Evolutionary conservation across 352 stramenopile species (phyloP).

Genomic region (Salisapilia sapeloensis): DNA sequence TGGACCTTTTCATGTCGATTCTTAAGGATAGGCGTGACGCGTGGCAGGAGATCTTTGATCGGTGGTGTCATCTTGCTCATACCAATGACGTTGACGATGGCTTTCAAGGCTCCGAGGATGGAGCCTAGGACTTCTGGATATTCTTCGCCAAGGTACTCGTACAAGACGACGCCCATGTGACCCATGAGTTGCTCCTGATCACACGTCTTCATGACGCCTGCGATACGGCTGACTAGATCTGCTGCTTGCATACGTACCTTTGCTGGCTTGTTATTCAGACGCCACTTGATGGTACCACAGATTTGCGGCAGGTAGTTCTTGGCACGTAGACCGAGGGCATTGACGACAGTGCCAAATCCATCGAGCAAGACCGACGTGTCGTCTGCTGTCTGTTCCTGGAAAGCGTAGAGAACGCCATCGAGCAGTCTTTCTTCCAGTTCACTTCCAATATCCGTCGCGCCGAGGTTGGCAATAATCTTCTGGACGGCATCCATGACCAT

Average conservation of each 20-base stretch:
- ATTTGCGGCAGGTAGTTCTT: slow-evolving; percentile 99
- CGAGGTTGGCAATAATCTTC: slow-evolving; percentile 96
- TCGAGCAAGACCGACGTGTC: slow-evolving; percentile 93
- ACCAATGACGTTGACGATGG: slow-evolving; percentile 99
- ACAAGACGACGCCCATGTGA: slow-evolving; percentile 97
- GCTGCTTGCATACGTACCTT: slow-evolving; percentile 98
- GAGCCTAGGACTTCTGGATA: slow-evolving; percentile 98
- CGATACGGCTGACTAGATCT: slow-evolving; percentile 96
- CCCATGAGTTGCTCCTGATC: slow-evolving; percentile 98
- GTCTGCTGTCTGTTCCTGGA: slow-evolving; percentile 95
- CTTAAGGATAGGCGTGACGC: slow-evolving; percentile 97
- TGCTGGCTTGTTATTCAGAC: slow-evolving; percentile 97
- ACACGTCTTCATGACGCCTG: slow-evolving; percentile 97
- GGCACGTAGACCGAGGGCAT: slow-evolving; percentile 91
- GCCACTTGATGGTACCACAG: slow-evolving; percentile 98
- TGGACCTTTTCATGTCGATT: slow-evolving; percentile 99
- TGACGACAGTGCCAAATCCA: slow-evolving; percentile 97
- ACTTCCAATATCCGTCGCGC: slow-evolving; percentile 91
- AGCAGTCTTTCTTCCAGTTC: slow-evolving; percentile 98
- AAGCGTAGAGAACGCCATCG: slow-evolving; percentile 98
- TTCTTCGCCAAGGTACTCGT: slow-evolving; percentile 99
- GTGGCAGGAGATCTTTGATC: slow-evolving; percentile 97
- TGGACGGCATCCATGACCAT: slow-evolving; percentile 99
- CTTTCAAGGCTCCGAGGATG: slow-evolving; percentile 95
- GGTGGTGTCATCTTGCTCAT: slow-evolving; percentile 99